These are phyloP conservation scores for Globisporangium yorkense DNA, from an alignment of 352 stramenopile species.

Conservation along the genomic window DNA sequence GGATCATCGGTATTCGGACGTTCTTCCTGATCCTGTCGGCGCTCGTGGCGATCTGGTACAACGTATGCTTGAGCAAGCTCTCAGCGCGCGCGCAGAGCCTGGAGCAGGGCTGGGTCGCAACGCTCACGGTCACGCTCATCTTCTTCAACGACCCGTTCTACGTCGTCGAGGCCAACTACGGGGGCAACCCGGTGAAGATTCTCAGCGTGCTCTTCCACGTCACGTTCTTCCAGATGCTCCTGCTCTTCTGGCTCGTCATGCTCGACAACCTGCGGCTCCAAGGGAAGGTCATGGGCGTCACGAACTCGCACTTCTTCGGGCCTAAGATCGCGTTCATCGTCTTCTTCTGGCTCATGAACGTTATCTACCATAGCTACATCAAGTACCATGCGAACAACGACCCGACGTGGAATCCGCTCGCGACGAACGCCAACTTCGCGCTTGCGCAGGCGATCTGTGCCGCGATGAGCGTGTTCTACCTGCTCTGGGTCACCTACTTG, in stretches of 20 bases:
- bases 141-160: conserved; percentile 66
- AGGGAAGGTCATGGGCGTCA: conserved; percentile 37
- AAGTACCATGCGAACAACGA: conserved; percentile 63
- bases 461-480: conserved; percentile 36
- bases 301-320: conserved; percentile 46
- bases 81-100: conserved; percentile 47
- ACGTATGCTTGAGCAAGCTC: conserved; percentile 32
- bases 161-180: conserved; percentile 34
- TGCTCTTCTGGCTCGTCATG: conserved; percentile 52
- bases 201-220: conserved; percentile 48
- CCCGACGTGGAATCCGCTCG: conserved; percentile 35
- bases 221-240: conserved; percentile 51
- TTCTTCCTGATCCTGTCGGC: conserved; percentile 45
- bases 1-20: conserved; percentile 50
- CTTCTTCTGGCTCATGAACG: conserved; percentile 53
- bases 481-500: conserved; percentile 41
- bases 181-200: conserved; percentile 40
- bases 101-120: conserved; percentile 48
- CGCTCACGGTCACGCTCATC: conserved; percentile 36
- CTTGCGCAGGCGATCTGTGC: conserved; percentile 28
- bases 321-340: conserved; percentile 43
- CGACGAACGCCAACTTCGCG: conserved; percentile 31
- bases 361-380: conserved; percentile 49
- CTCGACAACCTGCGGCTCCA: conserved; percentile 57
- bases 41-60: conserved; percentile 35